Evolutionary conservation across 805 yeast species (phyloP).

Genomic region (Candida xiaguanensis): DNA sequence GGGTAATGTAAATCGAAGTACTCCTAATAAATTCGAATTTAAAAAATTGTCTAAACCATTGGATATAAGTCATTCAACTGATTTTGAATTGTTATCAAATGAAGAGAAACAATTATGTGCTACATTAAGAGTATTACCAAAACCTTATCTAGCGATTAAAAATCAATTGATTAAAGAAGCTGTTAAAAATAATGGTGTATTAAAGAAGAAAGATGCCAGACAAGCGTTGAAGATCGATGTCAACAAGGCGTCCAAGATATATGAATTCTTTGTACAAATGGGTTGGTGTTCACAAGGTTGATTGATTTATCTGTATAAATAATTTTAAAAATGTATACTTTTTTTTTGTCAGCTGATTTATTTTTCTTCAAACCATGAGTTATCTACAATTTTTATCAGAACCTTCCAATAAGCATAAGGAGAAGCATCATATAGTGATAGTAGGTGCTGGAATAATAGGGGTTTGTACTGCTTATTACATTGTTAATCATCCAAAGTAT

Average conservation of each 20-base stretch:
- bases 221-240: slow-evolving; percentile 83
- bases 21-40: slow-evolving; percentile 39
- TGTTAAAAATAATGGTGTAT: slow-evolving; percentile 74
- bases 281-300: slow-evolving; percentile 69
- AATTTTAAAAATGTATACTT: too few species aligned
- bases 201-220: slow-evolving; percentile 82
- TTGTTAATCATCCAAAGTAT: slow-evolving; percentile 79
- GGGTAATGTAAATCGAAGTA: slow-evolving; percentile 28
- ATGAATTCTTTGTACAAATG: slow-evolving; percentile 89
- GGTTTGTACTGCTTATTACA: slow-evolving; percentile 87
- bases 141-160: slow-evolving; percentile 90
- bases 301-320: too few species aligned
- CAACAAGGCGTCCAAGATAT: slow-evolving; percentile 78
- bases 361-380: slow-evolving; percentile 8
- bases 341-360: slow-evolving; percentile 7
- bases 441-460: slow-evolving; percentile 98
- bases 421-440: slow-evolving; percentile 72
- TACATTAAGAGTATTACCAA: slow-evolving; percentile 79
- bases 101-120: slow-evolving; percentile 88
- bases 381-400: slow-evolving; percentile 30
- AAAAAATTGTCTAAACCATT: slow-evolving; percentile 47
- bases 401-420: slow-evolving; percentile 50
- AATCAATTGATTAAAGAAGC: slow-evolving; percentile 86
- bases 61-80: slow-evolving; percentile 76
- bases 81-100: slow-evolving; percentile 75